phyloP scores from a whole-genome alignment of 306 rosid species.

The cucumber (Cucumis sativus) region Cucumber_9930_V3 NC_026656.2:12565501-12566000 shows the following conservation, averaged over 20 bases:
- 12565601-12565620: neutral
- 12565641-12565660: neutral
- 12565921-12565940: neutral
- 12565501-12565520: neutral
- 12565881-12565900: neutral
- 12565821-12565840: neutral
- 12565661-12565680: neutral
- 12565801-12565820: neutral
- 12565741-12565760: neutral
- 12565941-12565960: conserved; percentile 28
- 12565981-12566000: conserved; percentile 23
- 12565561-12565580: neutral
- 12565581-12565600: neutral
- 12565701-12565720: neutral
- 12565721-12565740: neutral
- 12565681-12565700: neutral
- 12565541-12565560: neutral
- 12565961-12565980: conserved; percentile 28
- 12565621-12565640: neutral
- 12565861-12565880: neutral
- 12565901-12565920: neutral
- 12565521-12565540: neutral
- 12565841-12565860: neutral
- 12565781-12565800: neutral
- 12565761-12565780: neutral